Base-by-base conservation (phyloP, 2,329 filamentous ascomycete genomes). In the Colletotrichum horii region DNA sequence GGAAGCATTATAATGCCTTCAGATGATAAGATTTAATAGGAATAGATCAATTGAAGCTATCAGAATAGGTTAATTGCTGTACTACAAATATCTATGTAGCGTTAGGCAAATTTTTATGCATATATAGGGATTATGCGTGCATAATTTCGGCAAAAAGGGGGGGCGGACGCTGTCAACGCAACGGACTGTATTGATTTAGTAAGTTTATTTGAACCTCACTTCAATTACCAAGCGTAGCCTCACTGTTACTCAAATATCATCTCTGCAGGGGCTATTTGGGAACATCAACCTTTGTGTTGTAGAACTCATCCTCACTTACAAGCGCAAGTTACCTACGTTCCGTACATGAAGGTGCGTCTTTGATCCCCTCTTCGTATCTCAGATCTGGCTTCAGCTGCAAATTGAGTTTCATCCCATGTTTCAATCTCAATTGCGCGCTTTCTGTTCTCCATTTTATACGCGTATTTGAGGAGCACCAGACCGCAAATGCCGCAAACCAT, bases 381-480 rank as follows among this genome's bases (percentile, higher is more conserved):
- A 28, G 66, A 74, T 11, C 26, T 62, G 9, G 60, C 65, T 38
- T 74, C 74, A 19, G 62, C 65, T 7, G 62, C 32, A 66, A 70
- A 65, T 3, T 68, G 74, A 19, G 61, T 52, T 30, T 78, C 76
- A 65, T 78, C 76, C 76, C 77, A 78, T 2, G 43, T 61, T 26
- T 64, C 71, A 62, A 74, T 72, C 52, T 75, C 64, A n/a, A 24
- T 69, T 22, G 71, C 62, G 30, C 76, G 73, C 14, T 58, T 66
- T 60, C 52, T 76, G 34, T 77, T 78, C 26, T 79, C 78, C 14
- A 73, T 19, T 65, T 68, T 76, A n/a, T 79, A 78, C 73, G 78
- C 74, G 48, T 70, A 55, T 4, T 72, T 71, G 3, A 78, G 67
- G 19, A 79, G 75, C 9, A 79, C 32, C 4, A 78, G 48, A 32